Base-by-base conservation (phyloP, 495 filamentous ascomycete species). In the Penicillium salamii region DNA sequence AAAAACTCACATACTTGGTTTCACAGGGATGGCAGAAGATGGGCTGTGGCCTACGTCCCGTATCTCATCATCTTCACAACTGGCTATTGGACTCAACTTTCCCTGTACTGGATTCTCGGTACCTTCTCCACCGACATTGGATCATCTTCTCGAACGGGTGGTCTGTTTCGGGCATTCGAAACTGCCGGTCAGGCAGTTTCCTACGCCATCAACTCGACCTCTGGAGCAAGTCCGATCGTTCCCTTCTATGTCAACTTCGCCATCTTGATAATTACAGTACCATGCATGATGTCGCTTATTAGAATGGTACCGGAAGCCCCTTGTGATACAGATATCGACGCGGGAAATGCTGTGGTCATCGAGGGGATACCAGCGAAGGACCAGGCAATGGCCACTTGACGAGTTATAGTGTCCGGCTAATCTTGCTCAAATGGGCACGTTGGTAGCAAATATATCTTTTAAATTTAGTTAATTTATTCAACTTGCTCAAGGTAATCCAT, bases 201-300 rank as follows among this genome's bases (percentile, higher is more conserved):
- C 3, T 39, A 39, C 36, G 36, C 36, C 36, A 39, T 39, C 21
- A 39, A 39, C 36, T 39, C 36, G 7, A 39, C 18, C 36, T 21
- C 18, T 21, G 17, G 19, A 39, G 17, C 36, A 9, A 17, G 21
- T 21, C 36, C 36, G 5, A 21, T 39, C 17, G n/a, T 39, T 18
- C 36, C 36, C 9, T 21, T 39, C 19, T 39, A 39, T 21, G 36
- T 39, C 36, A 39, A 39, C 36, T 39, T 39, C 21, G 36, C 36
- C 19, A 21, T 39, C 18, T 39, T 39, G 36, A 20, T 39, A 13
- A 13, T 39, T 20, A 21, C 18, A 21, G 36, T 39, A 4, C 36
- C 36, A 7, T 39, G 36, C 15, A 39, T 39, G 36, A 9, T 39
- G 18, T 18, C 13, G 8, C 18, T 39, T 8, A 39, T 39, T 21